A percentile compares a stretch with the other conserved stretches of the same genome.
These are phyloP conservation scores for Daldinia sp. DNA, from an alignment of 2,329 filamentous ascomycete species.

Conservation along the genomic window DNA sequence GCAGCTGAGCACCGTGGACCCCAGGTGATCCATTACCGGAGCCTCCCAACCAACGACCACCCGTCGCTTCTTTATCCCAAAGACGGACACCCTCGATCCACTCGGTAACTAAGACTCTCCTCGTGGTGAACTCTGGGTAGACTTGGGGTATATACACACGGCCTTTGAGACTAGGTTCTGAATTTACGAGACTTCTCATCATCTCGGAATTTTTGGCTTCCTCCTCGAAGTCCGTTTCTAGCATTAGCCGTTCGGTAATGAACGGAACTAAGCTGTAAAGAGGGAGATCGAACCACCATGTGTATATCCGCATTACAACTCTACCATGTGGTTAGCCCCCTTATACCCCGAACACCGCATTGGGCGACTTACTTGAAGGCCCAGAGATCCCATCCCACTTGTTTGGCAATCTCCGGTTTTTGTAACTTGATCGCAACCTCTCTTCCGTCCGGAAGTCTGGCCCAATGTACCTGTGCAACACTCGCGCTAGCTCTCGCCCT, in stretches of 20 bases:
- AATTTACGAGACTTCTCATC: constrained; percentile 79
- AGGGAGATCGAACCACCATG: constrained; percentile 90
- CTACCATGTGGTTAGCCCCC: constrained; percentile 50
- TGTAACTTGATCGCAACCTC: constrained; percentile 97
- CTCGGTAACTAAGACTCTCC: constrained; percentile 88
- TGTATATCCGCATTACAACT: constrained; percentile 83
- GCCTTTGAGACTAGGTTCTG: constrained; percentile 77
- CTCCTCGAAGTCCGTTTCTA: constrained; percentile 94
- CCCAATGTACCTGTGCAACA: constrained; percentile 98
- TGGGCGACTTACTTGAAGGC: constrained; percentile 75
- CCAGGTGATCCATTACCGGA: constrained; percentile 80
- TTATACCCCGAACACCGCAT: neutral
- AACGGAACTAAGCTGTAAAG: constrained; percentile 91
- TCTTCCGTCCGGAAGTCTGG: constrained; percentile 80
- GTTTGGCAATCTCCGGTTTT: constrained; percentile 90
- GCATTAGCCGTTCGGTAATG: constrained; percentile 86
- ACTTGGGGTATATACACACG: constrained; percentile 89
- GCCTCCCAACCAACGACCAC: constrained; percentile 79
- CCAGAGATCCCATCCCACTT: constrained; percentile 95
- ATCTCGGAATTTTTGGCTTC: constrained; percentile 88
- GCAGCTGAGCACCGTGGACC: constrained; percentile 71
- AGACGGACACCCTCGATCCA: constrained; percentile 96
- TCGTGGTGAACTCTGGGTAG: constrained; percentile 82
- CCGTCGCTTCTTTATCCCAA: constrained; percentile 89
- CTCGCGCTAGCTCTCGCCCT: constrained; percentile 79